phyloP scores from a whole-genome alignment of 1,284 basidiomycete species.

The Porodaedalea pini region DNA sequence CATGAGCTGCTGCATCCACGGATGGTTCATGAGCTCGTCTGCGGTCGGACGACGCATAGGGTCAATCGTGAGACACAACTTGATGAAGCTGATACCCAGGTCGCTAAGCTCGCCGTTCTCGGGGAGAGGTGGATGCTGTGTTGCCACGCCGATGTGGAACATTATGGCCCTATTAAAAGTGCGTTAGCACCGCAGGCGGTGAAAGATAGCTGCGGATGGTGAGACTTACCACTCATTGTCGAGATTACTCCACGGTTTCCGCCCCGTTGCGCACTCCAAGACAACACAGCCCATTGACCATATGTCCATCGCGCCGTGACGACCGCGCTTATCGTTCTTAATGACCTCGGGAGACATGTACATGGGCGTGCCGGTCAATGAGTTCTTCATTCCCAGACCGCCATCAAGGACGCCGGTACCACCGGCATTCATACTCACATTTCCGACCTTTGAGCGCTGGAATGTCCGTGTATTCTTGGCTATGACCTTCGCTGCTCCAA shows the following conservation, averaged over 20 bases:
- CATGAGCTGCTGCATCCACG: conserved; percentile 86
- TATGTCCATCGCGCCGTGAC: conserved; percentile 96
- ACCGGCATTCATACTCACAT: conserved; percentile 34
- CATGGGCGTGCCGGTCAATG: conserved; percentile 97
- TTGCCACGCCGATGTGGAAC: conserved; percentile 98
- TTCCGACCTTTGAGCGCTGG: conserved; percentile 51
- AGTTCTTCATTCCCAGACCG: conserved; percentile 67
- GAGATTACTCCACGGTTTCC: conserved; percentile 96
- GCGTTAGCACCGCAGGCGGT: background rate
- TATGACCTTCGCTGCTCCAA: conserved; percentile 97
- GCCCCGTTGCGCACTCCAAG: conserved; percentile 93
- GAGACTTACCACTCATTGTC: conserved; percentile 92
- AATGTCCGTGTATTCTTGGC: conserved; percentile 91
- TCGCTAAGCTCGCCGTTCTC: conserved; percentile 88
- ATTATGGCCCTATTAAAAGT: conserved; percentile 81
- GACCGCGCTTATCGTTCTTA: conserved; percentile 83
- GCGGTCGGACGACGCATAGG: conserved; percentile 83
- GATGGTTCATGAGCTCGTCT: conserved; percentile 80
- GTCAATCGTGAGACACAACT: conserved; percentile 88
- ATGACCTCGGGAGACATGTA: conserved; percentile 99
- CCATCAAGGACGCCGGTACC: conserved; percentile 34
- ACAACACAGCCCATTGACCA: conserved; percentile 98
- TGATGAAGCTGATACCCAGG: conserved; percentile 91
- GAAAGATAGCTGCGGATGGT: background rate
- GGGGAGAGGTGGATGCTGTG: conserved; percentile 93